Evolutionary conservation across 1,284 basidiomycete species (phyloP).

Genomic region (Ganoderma meredithae): DNA sequence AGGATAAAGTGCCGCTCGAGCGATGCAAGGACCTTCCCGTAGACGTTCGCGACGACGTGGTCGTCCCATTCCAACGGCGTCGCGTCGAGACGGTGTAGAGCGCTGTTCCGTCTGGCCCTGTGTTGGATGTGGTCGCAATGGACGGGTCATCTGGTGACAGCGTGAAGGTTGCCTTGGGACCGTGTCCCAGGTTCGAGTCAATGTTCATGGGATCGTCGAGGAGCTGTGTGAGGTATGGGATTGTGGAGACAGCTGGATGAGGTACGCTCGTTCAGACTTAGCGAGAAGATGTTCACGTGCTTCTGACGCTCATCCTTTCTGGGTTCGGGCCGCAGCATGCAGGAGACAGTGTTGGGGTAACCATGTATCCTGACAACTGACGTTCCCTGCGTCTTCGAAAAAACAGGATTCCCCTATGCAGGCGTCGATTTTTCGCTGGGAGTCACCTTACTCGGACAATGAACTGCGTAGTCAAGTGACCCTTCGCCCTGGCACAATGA

Average conservation of each 20-base stretch:
- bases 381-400: background rate
- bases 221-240: background rate
- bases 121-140: slow-evolving; percentile 47
- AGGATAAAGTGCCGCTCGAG: slow-evolving; percentile 33
- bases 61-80: slow-evolving; percentile 37
- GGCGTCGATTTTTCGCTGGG: background rate
- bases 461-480: background rate
- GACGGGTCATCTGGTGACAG: slow-evolving; percentile 52
- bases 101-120: slow-evolving; percentile 36
- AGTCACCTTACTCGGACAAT: background rate
- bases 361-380: background rate
- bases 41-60: slow-evolving; percentile 43
- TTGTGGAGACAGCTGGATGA: background rate
- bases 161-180: slow-evolving; percentile 36
- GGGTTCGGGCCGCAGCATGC: background rate
- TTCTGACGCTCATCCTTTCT: background rate
- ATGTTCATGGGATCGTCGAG: background rate
- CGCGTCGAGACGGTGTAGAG: slow-evolving; percentile 49
- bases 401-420: too few species aligned
- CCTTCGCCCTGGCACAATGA: too few species aligned
- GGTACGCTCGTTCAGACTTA: background rate
- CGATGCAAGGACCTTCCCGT: slow-evolving; percentile 35
- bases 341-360: background rate
- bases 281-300: background rate
- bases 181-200: background rate